Evolutionary conservation across 345 rosid species (phyloP).

Genomic region (Eutrema yunnanense): DNA sequence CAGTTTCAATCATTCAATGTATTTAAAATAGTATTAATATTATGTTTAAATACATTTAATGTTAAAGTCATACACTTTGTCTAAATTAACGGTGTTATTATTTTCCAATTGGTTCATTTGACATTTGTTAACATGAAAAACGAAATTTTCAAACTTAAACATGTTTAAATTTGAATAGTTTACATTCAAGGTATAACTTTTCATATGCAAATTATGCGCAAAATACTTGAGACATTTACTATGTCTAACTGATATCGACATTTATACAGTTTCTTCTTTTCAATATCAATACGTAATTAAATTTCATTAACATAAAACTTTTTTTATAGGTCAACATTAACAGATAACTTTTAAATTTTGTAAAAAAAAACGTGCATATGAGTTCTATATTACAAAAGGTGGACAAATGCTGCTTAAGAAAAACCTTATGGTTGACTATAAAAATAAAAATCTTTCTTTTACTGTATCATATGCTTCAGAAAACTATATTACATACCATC

Average conservation of each 20-base stretch:
- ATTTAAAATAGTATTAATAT: no score
- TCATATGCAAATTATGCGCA: neutral
- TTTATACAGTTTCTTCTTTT: neutral
- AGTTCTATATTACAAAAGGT: slow-evolving; percentile 1
- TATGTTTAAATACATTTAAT: no score
- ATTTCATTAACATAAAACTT: neutral
- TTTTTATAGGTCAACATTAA: neutral
- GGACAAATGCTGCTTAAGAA: slow-evolving; percentile 4
- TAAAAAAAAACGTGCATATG: neutral
- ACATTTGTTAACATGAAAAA: no score
- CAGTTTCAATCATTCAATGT: no score
- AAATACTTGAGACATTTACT: neutral
- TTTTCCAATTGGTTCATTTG: no score
- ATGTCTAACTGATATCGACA: neutral
- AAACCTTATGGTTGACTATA: slow-evolving; percentile 15
- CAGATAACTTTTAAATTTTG: neutral
- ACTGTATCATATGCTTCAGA: slow-evolving; percentile 30
- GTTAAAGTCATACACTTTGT: no score
- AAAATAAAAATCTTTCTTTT: neutral
- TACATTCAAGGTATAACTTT: no score
- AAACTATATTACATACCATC: slow-evolving; percentile 24
- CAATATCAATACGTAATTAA: neutral
- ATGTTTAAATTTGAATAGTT: no score
- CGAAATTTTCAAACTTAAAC: no score
- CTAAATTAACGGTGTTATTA: no score